A percentile compares a stretch with the other conserved stretches of the same genome.
These are phyloP conservation scores for Xerocomus amazonicus DNA, from an alignment of 1,284 basidiomycete genomes.

Conservation along the genomic window DNA sequence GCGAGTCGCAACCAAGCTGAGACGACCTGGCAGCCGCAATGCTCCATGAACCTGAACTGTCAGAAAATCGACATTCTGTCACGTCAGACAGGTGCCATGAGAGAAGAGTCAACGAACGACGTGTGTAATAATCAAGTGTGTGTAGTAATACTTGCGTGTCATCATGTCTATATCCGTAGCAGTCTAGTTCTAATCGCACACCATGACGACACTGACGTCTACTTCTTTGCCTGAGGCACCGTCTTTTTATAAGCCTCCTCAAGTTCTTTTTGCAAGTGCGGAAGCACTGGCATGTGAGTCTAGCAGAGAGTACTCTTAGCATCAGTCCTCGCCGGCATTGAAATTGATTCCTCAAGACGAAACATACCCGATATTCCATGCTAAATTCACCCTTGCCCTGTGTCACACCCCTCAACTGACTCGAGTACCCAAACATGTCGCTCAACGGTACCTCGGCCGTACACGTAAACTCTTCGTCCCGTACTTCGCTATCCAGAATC, in stretches of 20 bases:
- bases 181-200: background rate
- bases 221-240: conserved; percentile 53
- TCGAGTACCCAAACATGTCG: conserved; percentile 99
- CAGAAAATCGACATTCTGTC: background rate
- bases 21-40: too few relatives aligned
- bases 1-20: too few relatives aligned
- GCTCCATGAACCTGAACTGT: too few relatives aligned
- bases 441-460: conserved; percentile 92
- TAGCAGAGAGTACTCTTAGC: conserved; percentile 23
- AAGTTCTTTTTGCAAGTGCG: conserved; percentile 83
- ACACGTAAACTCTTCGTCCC: conserved; percentile 95
- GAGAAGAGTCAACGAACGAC: conserved; percentile 4
- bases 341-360: background rate
- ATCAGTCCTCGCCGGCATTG: background rate
- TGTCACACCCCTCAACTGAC: conserved; percentile 86
- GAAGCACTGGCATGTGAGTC: conserved; percentile 84
- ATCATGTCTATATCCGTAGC: conserved; percentile 11
- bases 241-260: conserved; percentile 53
- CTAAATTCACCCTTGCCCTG: conserved; percentile 97
- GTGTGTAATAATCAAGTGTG: conserved; percentile 6
- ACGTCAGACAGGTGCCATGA: background rate
- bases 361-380: conserved; percentile 89
- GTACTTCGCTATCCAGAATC: conserved; percentile 94
- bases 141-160: conserved; percentile 13
- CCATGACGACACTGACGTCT: conserved; percentile 27